These are phyloP conservation scores for Pseudogymnoascus sp. DNA, from an alignment of 2,329 filamentous ascomycete species.

Conservation along the genomic window DNA sequence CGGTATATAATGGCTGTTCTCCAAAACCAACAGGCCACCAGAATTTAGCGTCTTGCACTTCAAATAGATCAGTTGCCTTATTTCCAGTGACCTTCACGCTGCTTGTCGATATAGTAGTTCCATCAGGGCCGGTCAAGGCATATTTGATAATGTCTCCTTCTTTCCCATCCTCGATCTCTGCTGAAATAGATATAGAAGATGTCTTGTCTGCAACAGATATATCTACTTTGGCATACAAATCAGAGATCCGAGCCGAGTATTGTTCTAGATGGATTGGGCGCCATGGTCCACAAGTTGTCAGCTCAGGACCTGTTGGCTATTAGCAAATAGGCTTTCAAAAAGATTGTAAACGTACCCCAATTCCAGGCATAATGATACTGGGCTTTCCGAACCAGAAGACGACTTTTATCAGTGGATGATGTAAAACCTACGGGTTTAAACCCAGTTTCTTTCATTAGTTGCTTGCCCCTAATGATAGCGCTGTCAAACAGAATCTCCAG, in stretches of 20 bases:
- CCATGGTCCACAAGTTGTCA: slow-evolving; percentile 65
- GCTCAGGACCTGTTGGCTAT: slow-evolving; percentile 22
- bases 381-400: slow-evolving; percentile 35
- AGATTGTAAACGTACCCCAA: slow-evolving; percentile 49
- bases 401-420: slow-evolving; percentile 34
- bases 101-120: not conserved
- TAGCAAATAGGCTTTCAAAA: not conserved
- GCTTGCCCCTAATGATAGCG: slow-evolving; percentile 25
- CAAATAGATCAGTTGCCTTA: slow-evolving; percentile 31
- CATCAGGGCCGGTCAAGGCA: not conserved
- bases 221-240: slow-evolving; percentile 53
- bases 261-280: slow-evolving; percentile 60
- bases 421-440: not conserved
- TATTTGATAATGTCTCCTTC: not conserved
- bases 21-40: slow-evolving; percentile 72
- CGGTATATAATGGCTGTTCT: slow-evolving; percentile 60
- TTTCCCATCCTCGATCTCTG: not conserved
- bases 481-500: slow-evolving; percentile 53
- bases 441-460: not conserved
- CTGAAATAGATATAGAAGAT: not conserved
- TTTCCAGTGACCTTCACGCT: not conserved
- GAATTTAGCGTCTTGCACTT: slow-evolving; percentile 51
- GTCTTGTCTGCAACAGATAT: slow-evolving; percentile 30
- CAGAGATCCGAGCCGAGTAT: slow-evolving; percentile 55
- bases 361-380: slow-evolving; percentile 67